A percentile compares a stretch with the other conserved stretches of the same genome.
These are phyloP conservation scores for Novymonas esmeraldas DNA, from an alignment of 208 protist species.

Conservation along the genomic window DNA sequence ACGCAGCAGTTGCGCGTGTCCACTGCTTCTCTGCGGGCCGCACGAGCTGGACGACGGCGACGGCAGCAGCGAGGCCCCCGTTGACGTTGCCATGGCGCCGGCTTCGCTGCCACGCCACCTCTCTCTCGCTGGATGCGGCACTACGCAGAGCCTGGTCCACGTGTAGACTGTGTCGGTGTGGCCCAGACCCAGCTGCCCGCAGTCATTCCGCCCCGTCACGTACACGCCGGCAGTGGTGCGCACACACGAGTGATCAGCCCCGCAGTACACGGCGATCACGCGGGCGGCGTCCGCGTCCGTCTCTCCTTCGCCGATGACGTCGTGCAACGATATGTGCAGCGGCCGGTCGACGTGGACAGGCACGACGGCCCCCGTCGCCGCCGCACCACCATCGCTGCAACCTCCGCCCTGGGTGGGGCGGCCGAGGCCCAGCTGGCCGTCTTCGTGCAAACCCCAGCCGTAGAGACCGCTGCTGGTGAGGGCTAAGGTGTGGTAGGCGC, in stretches of 20 bases:
- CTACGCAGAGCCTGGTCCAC: slow-evolving; percentile 28
- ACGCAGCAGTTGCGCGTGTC: slow-evolving; percentile 17
- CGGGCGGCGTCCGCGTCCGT: not conserved
- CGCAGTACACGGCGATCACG: slow-evolving; percentile 50
- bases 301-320: slow-evolving; percentile 6
- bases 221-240: slow-evolving; percentile 57
- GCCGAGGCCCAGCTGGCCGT: slow-evolving; percentile 79
- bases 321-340: slow-evolving; percentile 50
- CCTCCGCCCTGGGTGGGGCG: not conserved
- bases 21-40: not conserved
- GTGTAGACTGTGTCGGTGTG: slow-evolving; percentile 36
- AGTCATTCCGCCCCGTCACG: slow-evolving; percentile 74
- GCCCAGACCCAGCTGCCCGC: slow-evolving; percentile 80
- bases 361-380: not conserved
- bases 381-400: not conserved
- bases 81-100: no score
- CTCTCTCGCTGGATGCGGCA: not conserved
- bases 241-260: slow-evolving; percentile 78
- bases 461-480: slow-evolving; percentile 72
- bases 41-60: not conserved
- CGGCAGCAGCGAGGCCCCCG: not conserved
- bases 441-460: slow-evolving; percentile 77
- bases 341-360: slow-evolving; percentile 21
- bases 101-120: not conserved
- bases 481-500: slow-evolving; percentile 86